Evolutionary conservation across 2,329 filamentous ascomycete species (phyloP), one percentile per base, ranked within the genome.

Genomic region (Botrytis sinoallii): DNA sequence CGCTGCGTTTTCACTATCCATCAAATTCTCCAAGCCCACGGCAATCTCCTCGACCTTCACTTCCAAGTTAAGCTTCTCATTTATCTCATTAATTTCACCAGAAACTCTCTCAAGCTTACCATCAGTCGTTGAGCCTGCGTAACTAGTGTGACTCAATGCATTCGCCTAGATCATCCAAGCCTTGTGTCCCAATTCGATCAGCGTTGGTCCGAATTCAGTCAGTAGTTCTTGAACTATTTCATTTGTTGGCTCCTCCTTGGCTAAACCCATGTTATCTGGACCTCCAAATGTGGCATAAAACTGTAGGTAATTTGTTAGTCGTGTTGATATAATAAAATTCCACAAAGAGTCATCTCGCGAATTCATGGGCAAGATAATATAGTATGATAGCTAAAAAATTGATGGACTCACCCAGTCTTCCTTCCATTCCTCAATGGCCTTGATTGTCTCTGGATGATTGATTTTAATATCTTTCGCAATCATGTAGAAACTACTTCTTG

Each of bases 401-500:
- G 22, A 22, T 25, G 16, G 42, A 72, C 61, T 48, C 22, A 72
- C 71, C 78, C 78, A 79, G 25, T 40, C 61, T 35, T 75, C 59
- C 69, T 76, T 78, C 78, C 76, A 79, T 25, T 65, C 73, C n/a
- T 63, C n/a, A n/a, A 79, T 48, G 6, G 73, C 73, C 32, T 70
- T 67, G 42, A 66, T 59, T 29, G 76, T 77, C 20, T 71, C 74
- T 18, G 73, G 59, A 32, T 63, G 42, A 20, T 70, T 40, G 38
- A 76, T 64, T 22, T 76, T 67, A 7, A 79, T 73, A 68, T 78
- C 61, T 61, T 76, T 78, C 12, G 79, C 79, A 59, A 80, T 72
- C 57, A 80, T 71, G 71, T 80, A 80, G 61, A 79, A 80, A 12
- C 77, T 77, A 10, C 74, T 76, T 44, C 76, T 73, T 9, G 69